A percentile compares a stretch with the other conserved stretches of the same genome.
phyloP scores from a whole-genome alignment of 345 rosid species.

The Arabis hirsuta region DNA sequence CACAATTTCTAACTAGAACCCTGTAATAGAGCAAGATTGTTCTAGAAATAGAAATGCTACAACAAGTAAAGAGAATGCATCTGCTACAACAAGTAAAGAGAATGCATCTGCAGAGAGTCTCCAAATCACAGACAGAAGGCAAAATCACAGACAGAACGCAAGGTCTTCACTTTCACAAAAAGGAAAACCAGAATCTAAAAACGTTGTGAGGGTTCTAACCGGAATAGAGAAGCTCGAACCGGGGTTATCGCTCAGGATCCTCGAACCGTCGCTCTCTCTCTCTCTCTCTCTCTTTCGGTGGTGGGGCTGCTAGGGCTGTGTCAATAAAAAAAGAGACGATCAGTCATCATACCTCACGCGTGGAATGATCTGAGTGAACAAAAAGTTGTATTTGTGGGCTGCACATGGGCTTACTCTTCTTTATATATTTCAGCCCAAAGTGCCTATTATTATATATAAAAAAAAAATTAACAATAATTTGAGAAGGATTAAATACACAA shows the following conservation, averaged over 20 bases:
- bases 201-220: constrained; percentile 14
- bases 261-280: no score
- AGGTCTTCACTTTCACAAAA: neutral
- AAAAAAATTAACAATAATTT: no score
- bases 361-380: constrained; percentile 26
- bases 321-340: constrained; percentile 22
- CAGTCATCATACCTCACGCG: constrained; percentile 20
- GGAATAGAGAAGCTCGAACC: neutral
- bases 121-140: no score
- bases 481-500: neutral
- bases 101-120: no score
- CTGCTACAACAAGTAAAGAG: constrained; percentile 6
- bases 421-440: neutral
- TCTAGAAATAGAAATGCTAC: constrained; percentile 24
- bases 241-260: no score
- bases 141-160: neutral
- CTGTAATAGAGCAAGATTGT: constrained; percentile 25
- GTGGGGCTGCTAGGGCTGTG: no score
- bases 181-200: neutral
- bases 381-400: neutral
- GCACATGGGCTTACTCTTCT: neutral
- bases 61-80: no score
- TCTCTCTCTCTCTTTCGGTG: no score
- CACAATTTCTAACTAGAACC: neutral
- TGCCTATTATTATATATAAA: neutral